Base-by-base conservation (phyloP, 208 protist species). In the Porcisia hertigi region DNA sequence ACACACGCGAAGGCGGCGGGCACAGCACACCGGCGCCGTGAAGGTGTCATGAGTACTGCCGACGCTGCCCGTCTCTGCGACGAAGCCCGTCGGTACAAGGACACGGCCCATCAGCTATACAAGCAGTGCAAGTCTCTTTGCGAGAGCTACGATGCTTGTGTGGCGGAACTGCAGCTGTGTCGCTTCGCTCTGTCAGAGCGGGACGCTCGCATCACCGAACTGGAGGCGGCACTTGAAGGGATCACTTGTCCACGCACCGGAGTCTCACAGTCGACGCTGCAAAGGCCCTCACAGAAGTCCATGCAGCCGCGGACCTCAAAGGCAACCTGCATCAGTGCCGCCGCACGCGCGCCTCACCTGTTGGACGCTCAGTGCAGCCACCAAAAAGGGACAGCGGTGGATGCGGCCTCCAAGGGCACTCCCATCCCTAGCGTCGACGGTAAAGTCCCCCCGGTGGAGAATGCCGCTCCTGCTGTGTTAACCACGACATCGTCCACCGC, bases 131-230 rank as follows among this genome's bases (percentile, higher is more conserved):
- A 77, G 36, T 77, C 80, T 16, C 77, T 95, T 11, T 91, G 86
- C 67, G 79, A 84, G 67, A 76, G 85, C 70, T 95, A 92, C 79
- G 81, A 90, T 72, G 83, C 77, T 25, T 87, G 87, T 71, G 91
- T 93, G 36, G 81, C 84, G 47, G 86, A 87, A 70, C 79, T 95
- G 20, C 65, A 58, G 16, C 60, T 49, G 36, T 76, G 77, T 54
- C 79, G 75, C 39, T 63, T 64, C 34, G 39, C 47, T 18, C 52
- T 88, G 53, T 49, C 59, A 3, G 81, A 69, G 20, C 55, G 74
- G 20, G 84, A 88, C 47, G 66, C 69, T 16, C 52, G 58, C 18
- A 79, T 91, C 52, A 80, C 69, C 5, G 75, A 60, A 45, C 78
- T 93, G 18, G 59, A 73, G 25, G 57, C 60, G 41, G 70, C 49